Conservation (phyloP, 345 rosid species). For the Corchorus capsularis region DNA sequence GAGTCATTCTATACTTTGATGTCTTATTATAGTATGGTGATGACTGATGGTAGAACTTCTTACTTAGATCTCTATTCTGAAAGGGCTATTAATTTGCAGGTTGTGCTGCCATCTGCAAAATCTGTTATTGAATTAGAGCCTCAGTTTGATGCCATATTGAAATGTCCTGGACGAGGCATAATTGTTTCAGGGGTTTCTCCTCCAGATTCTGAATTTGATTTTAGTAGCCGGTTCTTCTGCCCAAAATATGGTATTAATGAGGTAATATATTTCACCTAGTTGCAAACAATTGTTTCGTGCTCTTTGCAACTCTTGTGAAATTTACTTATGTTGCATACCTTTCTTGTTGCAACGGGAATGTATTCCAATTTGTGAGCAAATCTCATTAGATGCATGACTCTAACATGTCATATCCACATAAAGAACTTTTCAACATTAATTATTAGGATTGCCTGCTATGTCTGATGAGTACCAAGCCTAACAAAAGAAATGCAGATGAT, state of each 20-base stretch:
- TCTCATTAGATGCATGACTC: background rate
- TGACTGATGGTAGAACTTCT: background rate
- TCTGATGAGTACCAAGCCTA: background rate
- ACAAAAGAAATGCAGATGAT: background rate
- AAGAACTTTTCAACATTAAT: background rate
- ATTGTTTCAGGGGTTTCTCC: conserved; percentile 60
- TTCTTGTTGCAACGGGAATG: background rate
- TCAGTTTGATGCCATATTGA: conserved; percentile 43
- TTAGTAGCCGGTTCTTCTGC: conserved; percentile 64
- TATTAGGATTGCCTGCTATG: background rate
- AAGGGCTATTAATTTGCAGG: conserved; percentile 35
- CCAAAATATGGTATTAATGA: conserved; percentile 70
- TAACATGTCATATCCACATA: background rate
- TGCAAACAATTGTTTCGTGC: background rate
- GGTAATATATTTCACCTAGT: conserved; percentile 35
- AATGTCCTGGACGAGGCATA: conserved; percentile 57
- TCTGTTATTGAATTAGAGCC: conserved; percentile 57
- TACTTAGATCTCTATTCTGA: background rate
- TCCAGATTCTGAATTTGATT: conserved; percentile 61
- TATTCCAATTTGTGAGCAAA: background rate
- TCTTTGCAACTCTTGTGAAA: background rate
- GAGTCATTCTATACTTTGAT: background rate
- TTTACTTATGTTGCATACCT: background rate
- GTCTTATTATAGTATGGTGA: background rate
- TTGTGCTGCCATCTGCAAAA: conserved; percentile 63